These are phyloP conservation scores for Suillus discolor DNA, from an alignment of 768 basidiomycete species.

Conservation along the genomic window DNA sequence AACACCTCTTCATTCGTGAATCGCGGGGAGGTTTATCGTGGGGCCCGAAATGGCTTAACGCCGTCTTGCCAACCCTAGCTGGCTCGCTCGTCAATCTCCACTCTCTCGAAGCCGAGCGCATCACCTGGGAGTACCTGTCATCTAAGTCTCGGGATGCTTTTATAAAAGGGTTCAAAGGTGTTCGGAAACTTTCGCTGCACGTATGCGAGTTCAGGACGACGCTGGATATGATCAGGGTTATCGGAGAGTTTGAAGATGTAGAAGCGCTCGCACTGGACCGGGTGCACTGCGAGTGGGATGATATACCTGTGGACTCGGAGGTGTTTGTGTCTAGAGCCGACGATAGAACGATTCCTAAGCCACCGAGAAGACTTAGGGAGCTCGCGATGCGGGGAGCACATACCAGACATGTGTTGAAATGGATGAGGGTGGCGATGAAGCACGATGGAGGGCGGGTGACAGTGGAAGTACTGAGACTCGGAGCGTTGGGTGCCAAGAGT, in stretches of 20 bases:
- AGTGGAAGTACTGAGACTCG: conserved; percentile 24
- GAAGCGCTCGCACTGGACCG: conserved; percentile 32
- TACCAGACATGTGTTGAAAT: conserved; percentile 29
- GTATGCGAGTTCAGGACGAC: conserved; percentile 28
- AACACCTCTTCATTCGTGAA: conserved; percentile 28
- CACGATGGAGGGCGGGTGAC: conserved; percentile 8
- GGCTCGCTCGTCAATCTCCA: conserved; percentile 23
- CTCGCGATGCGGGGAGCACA: conserved; percentile 28
- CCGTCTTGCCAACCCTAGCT: conserved; percentile 27
- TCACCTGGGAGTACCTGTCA: conserved; percentile 37
- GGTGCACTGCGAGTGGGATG: conserved; percentile 22
- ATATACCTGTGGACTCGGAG: background rate
- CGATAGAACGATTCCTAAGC: conserved; percentile 11
- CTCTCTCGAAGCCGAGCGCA: conserved; percentile 29
- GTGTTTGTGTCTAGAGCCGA: conserved; percentile 9
- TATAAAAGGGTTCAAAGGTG: conserved; percentile 25
- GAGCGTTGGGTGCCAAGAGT: conserved; percentile 28
- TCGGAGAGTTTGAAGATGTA: conserved; percentile 28
- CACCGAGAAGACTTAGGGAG: conserved; percentile 25
- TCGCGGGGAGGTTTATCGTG: conserved; percentile 30
- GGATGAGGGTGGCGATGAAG: conserved; percentile 26
- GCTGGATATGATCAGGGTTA: conserved; percentile 29
- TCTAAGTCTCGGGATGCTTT: conserved; percentile 27
- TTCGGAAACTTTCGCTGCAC: conserved; percentile 23
- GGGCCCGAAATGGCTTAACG: conserved; percentile 37